Percentiles rank a stretch among this genome's conserved stretches.
These are phyloP conservation scores for Metschnikowia continentalis DNA, from an alignment of 805 yeast genomes.

Conservation along the genomic window DNA sequence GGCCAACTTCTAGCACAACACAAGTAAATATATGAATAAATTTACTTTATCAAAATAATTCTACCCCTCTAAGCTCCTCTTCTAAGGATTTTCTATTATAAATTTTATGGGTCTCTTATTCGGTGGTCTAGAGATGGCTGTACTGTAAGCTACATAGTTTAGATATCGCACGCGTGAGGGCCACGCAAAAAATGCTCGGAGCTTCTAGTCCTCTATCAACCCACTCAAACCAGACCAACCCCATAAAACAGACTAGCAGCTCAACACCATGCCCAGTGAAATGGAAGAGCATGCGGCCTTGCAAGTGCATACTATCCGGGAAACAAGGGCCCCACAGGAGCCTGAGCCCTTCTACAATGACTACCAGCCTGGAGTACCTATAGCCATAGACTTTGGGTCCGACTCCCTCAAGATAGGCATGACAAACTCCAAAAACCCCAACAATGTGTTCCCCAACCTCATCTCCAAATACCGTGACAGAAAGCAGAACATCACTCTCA, in stretches of 20 bases:
- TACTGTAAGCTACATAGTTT: too few relatives aligned
- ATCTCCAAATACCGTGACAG: constrained; percentile 79
- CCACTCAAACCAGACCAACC: background rate
- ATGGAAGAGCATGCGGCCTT: constrained; percentile 37
- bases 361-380: constrained; percentile 60
- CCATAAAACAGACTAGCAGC: background rate
- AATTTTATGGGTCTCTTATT: too few relatives aligned
- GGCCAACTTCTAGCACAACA: too few relatives aligned
- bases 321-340: constrained; percentile 30
- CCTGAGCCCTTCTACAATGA: constrained; percentile 46
- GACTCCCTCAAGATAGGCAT: constrained; percentile 57
- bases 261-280: constrained; percentile 3
- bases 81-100: too few relatives aligned
- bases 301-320: constrained; percentile 39
- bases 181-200: constrained; percentile 9
- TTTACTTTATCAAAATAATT: too few relatives aligned
- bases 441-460: constrained; percentile 63
- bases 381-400: constrained; percentile 86
- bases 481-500: constrained; percentile 53
- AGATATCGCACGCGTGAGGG: background rate
- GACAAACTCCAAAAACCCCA: constrained; percentile 43
- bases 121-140: too few relatives aligned
- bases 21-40: too few relatives aligned
- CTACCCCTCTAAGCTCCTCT: too few relatives aligned
- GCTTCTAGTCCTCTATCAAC: constrained; percentile 1